Evolutionary conservation across 2,329 filamentous ascomycete species (phyloP).

Genomic region (Fusarium nodosum): DNA sequence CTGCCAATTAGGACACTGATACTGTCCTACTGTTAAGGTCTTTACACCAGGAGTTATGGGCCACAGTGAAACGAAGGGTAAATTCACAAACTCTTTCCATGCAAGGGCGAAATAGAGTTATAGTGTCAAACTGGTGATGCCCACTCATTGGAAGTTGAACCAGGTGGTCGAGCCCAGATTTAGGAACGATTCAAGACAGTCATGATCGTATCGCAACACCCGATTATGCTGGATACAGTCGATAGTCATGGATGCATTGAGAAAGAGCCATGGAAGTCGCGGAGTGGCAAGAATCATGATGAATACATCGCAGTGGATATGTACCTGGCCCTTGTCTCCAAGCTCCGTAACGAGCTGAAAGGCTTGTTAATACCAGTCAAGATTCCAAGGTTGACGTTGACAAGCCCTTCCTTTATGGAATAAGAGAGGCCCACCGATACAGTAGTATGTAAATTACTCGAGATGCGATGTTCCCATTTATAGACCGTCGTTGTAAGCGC

Average conservation of each 20-base stretch:
- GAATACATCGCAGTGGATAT: background rate
- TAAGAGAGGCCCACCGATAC: background rate
- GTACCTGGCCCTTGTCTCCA: background rate
- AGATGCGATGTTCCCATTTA: background rate
- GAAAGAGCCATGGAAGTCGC: background rate
- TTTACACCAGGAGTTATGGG: no score
- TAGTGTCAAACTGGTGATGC: no score
- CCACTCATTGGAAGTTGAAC: no score
- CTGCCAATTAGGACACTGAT: no score
- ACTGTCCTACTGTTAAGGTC: no score
- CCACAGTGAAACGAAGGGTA: no score
- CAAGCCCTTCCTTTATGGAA: background rate
- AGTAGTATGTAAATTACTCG: no score
- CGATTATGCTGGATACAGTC: background rate
- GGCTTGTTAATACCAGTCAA: background rate
- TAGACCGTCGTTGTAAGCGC: background rate
- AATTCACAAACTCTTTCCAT: no score
- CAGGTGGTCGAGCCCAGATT: no score
- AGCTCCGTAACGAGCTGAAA: background rate
- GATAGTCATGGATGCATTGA: background rate
- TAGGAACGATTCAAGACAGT: no score
- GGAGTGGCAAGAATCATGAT: background rate
- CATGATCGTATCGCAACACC: background rate
- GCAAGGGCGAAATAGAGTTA: no score
- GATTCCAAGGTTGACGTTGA: background rate